phyloP scores from a whole-genome alignment of 1,139 yeast genomes.

The Saccharomyces hybrid region DNA sequence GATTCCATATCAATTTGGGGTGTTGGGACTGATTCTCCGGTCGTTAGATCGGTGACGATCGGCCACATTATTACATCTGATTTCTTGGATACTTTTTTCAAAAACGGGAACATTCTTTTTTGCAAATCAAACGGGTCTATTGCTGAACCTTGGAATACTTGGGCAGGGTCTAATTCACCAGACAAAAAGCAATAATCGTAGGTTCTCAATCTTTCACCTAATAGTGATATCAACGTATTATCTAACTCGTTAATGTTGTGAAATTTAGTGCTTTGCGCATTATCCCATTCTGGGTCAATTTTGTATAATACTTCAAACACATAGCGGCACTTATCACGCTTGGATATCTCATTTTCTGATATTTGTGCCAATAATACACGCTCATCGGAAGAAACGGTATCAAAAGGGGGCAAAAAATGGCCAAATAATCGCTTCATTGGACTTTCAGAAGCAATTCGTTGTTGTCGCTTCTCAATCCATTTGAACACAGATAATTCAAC shows the following conservation, averaged over 20 bases:
- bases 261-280: conserved; percentile 9
- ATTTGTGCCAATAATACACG: neutral
- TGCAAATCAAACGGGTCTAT: conserved; percentile 11
- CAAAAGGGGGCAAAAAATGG: neutral
- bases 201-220: conserved; percentile 19
- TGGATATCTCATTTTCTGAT: neutral
- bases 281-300: conserved; percentile 17
- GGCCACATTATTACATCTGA: conserved; percentile 16
- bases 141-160: neutral
- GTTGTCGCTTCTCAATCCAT: neutral
- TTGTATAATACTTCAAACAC: conserved; percentile 15
- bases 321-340: conserved; percentile 16
- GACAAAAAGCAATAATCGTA: conserved; percentile 19
- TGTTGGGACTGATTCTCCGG: conserved; percentile 5
- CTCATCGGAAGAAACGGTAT: neutral
- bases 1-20: conserved; percentile 5
- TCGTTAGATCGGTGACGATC: conserved; percentile 11
- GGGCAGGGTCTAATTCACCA: neutral
- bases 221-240: conserved; percentile 10
- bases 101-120: conserved; percentile 19
- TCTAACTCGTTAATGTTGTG: conserved; percentile 11
- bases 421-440: neutral
- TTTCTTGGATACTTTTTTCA: conserved; percentile 6
- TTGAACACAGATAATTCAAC: neutral
- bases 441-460: neutral